Conservation (phyloP, 176 grass and related monocot species). For the Thalia dealbata region DNA sequence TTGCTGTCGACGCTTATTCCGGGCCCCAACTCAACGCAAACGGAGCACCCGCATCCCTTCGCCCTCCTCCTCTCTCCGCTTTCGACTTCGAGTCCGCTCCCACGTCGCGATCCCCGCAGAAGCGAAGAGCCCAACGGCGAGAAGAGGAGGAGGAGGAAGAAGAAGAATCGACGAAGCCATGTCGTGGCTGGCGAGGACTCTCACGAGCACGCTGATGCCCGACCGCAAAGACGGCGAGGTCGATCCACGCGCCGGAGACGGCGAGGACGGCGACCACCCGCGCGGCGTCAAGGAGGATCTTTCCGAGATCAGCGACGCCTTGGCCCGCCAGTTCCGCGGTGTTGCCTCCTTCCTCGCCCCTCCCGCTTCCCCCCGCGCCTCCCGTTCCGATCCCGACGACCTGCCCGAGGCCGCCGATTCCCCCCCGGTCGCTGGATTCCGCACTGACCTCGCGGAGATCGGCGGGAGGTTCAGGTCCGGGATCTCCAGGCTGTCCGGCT, state of each 20-base stretch:
- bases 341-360: conserved; percentile 60
- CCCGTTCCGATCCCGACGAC: not conserved
- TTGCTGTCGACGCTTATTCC: too few relatives aligned
- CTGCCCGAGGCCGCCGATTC: not conserved
- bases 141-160: not conserved
- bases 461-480: conserved; percentile 55
- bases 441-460: conserved; percentile 60
- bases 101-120: not conserved
- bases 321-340: conserved; percentile 13
- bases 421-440: conserved; percentile 18
- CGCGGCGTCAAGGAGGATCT: conserved; percentile 82
- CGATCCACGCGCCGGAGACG: conserved; percentile 5
- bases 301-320: conserved; percentile 54
- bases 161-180: conserved; percentile 12
- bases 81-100: not conserved
- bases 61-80: not conserved
- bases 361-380: not conserved
- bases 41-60: not conserved
- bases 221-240: conserved; percentile 25
- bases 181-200: conserved; percentile 87
- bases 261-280: conserved; percentile 21
- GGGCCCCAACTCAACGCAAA: not conserved
- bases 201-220: conserved; percentile 49
- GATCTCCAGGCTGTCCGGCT: conserved; percentile 58
- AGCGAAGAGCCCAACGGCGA: not conserved